Evolutionary conservation across 176 grass and related monocot genomes (phyloP).

Genomic region (Musa troglodytarum): DNA sequence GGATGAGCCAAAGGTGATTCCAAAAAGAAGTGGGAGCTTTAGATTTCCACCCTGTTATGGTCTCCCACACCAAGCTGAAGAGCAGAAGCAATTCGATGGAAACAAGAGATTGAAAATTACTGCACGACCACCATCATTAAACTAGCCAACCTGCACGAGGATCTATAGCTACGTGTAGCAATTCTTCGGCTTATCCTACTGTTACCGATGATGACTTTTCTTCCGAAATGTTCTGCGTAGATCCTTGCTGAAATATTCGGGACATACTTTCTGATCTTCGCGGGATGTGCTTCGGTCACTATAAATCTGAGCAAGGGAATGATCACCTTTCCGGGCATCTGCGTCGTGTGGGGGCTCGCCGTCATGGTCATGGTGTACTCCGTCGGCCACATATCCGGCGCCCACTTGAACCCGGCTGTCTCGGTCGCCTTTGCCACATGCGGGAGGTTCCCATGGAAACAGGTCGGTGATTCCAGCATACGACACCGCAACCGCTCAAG

Average conservation of each 20-base stretch:
- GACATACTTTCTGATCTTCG: slow-evolving; percentile 88
- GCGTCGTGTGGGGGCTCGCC: slow-evolving; percentile 76
- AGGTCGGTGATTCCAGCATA: slow-evolving; percentile 22
- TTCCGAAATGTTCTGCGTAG: slow-evolving; percentile 6
- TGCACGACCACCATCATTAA: background rate
- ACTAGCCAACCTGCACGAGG: no score
- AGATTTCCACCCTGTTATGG: no score
- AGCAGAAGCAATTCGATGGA: background rate
- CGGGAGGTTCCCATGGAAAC: slow-evolving; percentile 71
- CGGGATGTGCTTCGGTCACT: slow-evolving; percentile 57
- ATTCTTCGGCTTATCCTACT: no score
- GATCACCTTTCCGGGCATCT: slow-evolving; percentile 71
- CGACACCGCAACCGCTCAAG: background rate
- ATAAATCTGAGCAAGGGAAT: slow-evolving; percentile 54
- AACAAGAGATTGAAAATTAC: background rate
- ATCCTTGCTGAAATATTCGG: slow-evolving; percentile 58
- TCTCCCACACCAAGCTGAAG: background rate
- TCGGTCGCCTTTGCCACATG: slow-evolving; percentile 75
- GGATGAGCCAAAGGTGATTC: no score
- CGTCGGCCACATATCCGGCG: slow-evolving; percentile 75
- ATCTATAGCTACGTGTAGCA: no score
- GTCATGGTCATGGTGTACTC: slow-evolving; percentile 83
- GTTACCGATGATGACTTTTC: background rate
- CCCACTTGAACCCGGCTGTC: slow-evolving; percentile 80
- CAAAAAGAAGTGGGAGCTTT: no score